A percentile compares a stretch with the other conserved stretches of the same genome.
Evolutionary conservation across 2,329 filamentous ascomycete species (phyloP).

Genomic region (Drechslerella stenobrocha): DNA sequence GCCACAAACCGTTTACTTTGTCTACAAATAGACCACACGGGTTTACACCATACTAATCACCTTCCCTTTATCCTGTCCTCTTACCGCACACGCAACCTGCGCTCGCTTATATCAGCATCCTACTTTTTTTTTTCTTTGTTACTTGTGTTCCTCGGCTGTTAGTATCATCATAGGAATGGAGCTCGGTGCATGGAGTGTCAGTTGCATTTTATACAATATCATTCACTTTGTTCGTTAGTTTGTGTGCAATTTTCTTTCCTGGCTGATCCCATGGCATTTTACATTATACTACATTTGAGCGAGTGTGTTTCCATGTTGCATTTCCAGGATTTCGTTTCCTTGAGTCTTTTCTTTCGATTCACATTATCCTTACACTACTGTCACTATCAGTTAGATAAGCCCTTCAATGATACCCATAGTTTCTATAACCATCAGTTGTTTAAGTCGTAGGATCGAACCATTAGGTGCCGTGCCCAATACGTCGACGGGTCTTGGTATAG

Average conservation of each 20-base stretch:
- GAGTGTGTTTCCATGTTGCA: slow-evolving; percentile 38
- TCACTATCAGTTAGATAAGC: slow-evolving; percentile 43
- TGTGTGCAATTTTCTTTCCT: slow-evolving; percentile 12
- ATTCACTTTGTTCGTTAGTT: slow-evolving; percentile 4
- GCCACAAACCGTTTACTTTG: slow-evolving; percentile 23
- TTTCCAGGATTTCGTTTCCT: slow-evolving; percentile 19
- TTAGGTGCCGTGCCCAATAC: too few relatives aligned
- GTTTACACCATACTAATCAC: slow-evolving; percentile 37
- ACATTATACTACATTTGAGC: slow-evolving; percentile 42
- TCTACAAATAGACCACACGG: slow-evolving; percentile 44
- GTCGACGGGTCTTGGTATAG: neutral
- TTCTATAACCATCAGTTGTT: slow-evolving; percentile 1
- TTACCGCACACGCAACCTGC: slow-evolving; percentile 12
- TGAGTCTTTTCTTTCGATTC: slow-evolving; percentile 16
- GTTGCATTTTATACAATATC: slow-evolving; percentile 26
- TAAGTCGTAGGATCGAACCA: neutral
- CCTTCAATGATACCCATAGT: slow-evolving; percentile 49
- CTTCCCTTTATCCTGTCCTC: slow-evolving; percentile 18
- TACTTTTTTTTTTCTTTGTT: slow-evolving; percentile 19
- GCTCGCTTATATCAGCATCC: slow-evolving; percentile 5
- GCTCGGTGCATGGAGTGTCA: slow-evolving; percentile 39
- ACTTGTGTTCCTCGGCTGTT: slow-evolving; percentile 9
- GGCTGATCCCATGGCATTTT: slow-evolving; percentile 32
- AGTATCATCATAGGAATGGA: slow-evolving; percentile 32
- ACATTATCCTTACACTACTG: slow-evolving; percentile 21